phyloP scores from a whole-genome alignment of 495 filamentous ascomycete species.

The Penicillium paxilli region DNA sequence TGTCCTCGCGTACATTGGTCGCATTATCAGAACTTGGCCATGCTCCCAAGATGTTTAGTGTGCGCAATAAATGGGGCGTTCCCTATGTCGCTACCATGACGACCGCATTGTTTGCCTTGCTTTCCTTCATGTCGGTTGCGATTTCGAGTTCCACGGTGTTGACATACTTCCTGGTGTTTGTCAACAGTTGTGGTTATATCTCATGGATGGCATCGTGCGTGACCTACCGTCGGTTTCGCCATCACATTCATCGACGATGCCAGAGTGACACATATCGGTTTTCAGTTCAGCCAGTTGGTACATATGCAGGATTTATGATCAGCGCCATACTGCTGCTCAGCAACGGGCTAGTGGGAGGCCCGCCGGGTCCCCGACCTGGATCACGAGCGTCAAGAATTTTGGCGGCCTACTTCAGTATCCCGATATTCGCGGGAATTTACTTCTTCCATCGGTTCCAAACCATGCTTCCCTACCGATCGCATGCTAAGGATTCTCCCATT shows the following conservation, averaged over 20 bases:
- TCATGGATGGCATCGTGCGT: slow-evolving; percentile 59
- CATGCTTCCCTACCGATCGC: slow-evolving; percentile 3
- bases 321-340: slow-evolving; percentile 51
- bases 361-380: slow-evolving; percentile 40
- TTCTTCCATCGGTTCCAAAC: slow-evolving; percentile 14
- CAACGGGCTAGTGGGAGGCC: slow-evolving; percentile 56
- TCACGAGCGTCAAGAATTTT: slow-evolving; percentile 45
- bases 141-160: slow-evolving; percentile 31
- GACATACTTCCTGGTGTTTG: slow-evolving; percentile 58
- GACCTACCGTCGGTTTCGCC: slow-evolving; percentile 57
- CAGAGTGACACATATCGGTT: slow-evolving; percentile 43
- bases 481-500: neutral
- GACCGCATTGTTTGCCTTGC: slow-evolving; percentile 38
- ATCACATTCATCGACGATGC: slow-evolving; percentile 40
- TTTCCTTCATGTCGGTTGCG: slow-evolving; percentile 37
- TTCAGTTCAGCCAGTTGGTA: slow-evolving; percentile 51
- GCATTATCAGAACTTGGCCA: slow-evolving; percentile 49
- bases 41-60: slow-evolving; percentile 42
- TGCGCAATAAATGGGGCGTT: slow-evolving; percentile 44
- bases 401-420: slow-evolving; percentile 61
- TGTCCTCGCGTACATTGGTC: slow-evolving; percentile 52
- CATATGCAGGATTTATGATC: slow-evolving; percentile 47
- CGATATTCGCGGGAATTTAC: slow-evolving; percentile 52
- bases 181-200: slow-evolving; percentile 60
- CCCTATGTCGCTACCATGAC: slow-evolving; percentile 44